Base-by-base conservation (phyloP, 148 eudicot genomes). In the Rhododendron ferrugineum region DNA sequence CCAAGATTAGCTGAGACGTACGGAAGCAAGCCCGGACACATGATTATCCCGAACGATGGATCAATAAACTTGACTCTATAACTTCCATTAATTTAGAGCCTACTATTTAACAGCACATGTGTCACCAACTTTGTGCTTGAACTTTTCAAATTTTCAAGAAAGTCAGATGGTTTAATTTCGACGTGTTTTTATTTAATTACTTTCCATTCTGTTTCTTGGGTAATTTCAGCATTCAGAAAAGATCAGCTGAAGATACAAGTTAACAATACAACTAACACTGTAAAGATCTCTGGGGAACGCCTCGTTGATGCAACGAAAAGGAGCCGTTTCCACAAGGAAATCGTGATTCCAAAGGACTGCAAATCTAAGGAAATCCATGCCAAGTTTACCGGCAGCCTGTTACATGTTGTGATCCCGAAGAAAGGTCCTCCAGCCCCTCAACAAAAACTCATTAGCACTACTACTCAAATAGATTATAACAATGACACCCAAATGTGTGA, bases 211-310 rank as follows among this genome's bases (percentile, higher is more conserved):
- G 23, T 9, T 52, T 84, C 46, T 79, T 84, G 30, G 47, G 14
- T 44, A 5, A 76, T 73, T 10, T 42, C 85, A 95, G 96, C 86
- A 4, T 95, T 95, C 89, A 94, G 87, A 85, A 95, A 88, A 88
- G 94, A 95, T 11, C 91, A 95, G 78, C 84, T 95, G 83, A 91
- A 54, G 83, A 90, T 95, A 22, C 93, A 90, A 84, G 89, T 93
- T 36, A 89, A 50, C 88, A 88, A 86, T 66, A 79, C 34, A 18
- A 91, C 93, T 58, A 6, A 20, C 64, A 86, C 83, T 83, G 87
- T 94, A 15, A 94, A 90, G 85, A 92, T 95, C 13, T 88, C 93
- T 3, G 98, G 97, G 83, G 94, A 91, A 72, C 88, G 89, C 34
- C 88, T 78, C 8, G 11, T 85, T 7, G 93, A 90, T 14, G 87